Evolutionary conservation across 495 filamentous ascomycete genomes (phyloP), one percentile per base, ranked within the genome.

Genomic region (Rusavskia elegans): DNA sequence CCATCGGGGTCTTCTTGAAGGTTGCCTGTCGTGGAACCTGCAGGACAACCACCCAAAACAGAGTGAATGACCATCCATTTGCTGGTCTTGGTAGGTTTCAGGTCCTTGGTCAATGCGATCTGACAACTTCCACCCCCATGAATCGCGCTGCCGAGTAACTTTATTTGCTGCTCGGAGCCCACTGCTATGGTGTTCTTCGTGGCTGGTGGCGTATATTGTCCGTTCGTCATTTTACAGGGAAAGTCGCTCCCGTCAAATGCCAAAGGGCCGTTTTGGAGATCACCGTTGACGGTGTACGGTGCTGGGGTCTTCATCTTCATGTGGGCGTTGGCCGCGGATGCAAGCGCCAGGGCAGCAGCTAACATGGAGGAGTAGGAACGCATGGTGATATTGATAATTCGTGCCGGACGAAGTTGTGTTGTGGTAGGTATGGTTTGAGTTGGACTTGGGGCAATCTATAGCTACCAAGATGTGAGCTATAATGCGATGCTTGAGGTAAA

Each of bases 251-350:
- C 84, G 25, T 69, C 59, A 0, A 66, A 70, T 5, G 53, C 54
- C 17, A 93, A 70, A 16, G 92, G 88, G 3, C 72, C 67, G 58
- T 78, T 81, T 61, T 74, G 73, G 38, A 78, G 70, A 6, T 27
- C 25, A 3, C 55, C 65, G 48, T 58, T 61, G 37, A 64, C 60
- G 54, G 68, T 68, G 55, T 76, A 94, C 1, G 89, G 88, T 35
- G 74, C 68, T 0, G 90, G 89, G 10, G 57, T 68, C 42, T 58
- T 67, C 78, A 95, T 82, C 27, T 75, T 68, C 72, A 93, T 81
- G 63, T 97, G 90, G 10, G 78, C 79, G 10, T 68, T 64, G 55
- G 69, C 72, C 17, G 70, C 53, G 50, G 65, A 62, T 27, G 73
- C 61, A 48, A 74, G 64, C 40, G 73, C 72, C 49, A 85, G 54